Conservation (phyloP, 129 eudicot species). For the Arctium minus region DNA sequence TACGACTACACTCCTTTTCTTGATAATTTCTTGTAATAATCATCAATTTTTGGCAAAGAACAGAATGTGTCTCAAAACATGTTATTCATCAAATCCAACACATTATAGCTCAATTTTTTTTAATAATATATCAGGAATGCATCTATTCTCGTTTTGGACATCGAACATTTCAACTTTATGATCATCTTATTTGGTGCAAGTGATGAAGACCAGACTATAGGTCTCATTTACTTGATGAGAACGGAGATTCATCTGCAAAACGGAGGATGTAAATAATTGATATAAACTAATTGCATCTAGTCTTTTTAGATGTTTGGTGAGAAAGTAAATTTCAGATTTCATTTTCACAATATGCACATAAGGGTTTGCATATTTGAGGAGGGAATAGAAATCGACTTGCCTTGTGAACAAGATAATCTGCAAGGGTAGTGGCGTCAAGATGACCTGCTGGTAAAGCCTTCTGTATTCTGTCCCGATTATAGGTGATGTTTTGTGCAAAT, state of each 20-base stretch:
- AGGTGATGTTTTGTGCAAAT: slow-evolving; percentile 81
- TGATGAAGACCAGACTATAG: neutral
- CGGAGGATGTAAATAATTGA: neutral
- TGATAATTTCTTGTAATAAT: neutral
- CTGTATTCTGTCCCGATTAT: slow-evolving; percentile 67
- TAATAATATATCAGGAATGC: no score
- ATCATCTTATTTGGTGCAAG: neutral
- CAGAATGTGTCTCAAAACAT: neutral
- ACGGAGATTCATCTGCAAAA: no score
- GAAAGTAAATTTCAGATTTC: neutral
- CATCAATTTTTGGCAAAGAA: neutral
- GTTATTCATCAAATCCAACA: no score
- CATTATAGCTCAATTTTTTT: neutral
- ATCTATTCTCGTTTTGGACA: no score
- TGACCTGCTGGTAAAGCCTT: slow-evolving; percentile 93
- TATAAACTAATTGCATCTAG: neutral
- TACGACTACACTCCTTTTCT: neutral
- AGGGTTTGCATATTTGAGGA: neutral
- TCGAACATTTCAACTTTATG: neutral
- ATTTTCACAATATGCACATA: neutral
- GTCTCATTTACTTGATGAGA: neutral
- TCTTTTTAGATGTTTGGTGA: no score
- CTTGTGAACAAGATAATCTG: slow-evolving; percentile 98
- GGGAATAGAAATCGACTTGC: slow-evolving; percentile 28
- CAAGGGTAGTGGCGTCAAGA: slow-evolving; percentile 90